Evolutionary conservation across 2,329 filamentous ascomycete species (phyloP).

Genomic region (Colletotrichum sp.): DNA sequence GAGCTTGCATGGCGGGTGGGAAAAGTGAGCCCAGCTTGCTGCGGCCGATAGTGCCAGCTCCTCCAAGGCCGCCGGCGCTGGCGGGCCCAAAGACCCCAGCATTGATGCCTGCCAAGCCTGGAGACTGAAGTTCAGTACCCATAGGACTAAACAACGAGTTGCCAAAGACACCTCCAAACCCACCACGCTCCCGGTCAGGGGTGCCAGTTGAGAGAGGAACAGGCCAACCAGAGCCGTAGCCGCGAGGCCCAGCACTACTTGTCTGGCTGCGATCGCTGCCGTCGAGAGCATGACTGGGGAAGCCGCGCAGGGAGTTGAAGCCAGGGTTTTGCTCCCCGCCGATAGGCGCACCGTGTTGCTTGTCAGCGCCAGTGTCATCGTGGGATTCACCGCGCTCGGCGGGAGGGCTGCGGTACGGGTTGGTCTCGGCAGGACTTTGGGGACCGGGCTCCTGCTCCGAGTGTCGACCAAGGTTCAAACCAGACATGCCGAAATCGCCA

Average conservation of each 20-base stretch:
- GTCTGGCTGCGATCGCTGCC: conserved; percentile 92
- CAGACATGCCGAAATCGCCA: conserved; percentile 68
- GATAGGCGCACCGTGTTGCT: conserved; percentile 55
- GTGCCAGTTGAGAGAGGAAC: conserved; percentile 67
- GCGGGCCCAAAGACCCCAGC: conserved; percentile 72
- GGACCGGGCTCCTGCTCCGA: conserved; percentile 70
- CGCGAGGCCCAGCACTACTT: conserved; percentile 83
- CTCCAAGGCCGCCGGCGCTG: conserved; percentile 57
- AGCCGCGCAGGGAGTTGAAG: conserved; percentile 64
- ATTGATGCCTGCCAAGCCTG: conserved; percentile 67
- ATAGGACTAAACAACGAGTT: conserved; percentile 81
- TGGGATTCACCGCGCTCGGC: conserved; percentile 73
- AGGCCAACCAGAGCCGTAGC: conserved; percentile 71
- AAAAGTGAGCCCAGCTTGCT: conserved; percentile 91
- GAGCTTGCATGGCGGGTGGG: conserved; percentile 86
- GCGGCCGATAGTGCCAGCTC: conserved; percentile 72
- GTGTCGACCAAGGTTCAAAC: conserved; percentile 61
- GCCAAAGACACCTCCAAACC: conserved; percentile 69
- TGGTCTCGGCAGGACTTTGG: conserved; percentile 91
- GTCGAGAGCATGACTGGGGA: conserved; percentile 58
- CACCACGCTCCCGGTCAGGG: conserved; percentile 68
- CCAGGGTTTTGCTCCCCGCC: conserved; percentile 48
- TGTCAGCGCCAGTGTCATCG: conserved; percentile 56
- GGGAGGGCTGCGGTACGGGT: conserved; percentile 91
- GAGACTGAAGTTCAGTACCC: conserved; percentile 76